phyloP scores from a whole-genome alignment of 805 yeast species.

The Myxozyma neotropica region DNA sequence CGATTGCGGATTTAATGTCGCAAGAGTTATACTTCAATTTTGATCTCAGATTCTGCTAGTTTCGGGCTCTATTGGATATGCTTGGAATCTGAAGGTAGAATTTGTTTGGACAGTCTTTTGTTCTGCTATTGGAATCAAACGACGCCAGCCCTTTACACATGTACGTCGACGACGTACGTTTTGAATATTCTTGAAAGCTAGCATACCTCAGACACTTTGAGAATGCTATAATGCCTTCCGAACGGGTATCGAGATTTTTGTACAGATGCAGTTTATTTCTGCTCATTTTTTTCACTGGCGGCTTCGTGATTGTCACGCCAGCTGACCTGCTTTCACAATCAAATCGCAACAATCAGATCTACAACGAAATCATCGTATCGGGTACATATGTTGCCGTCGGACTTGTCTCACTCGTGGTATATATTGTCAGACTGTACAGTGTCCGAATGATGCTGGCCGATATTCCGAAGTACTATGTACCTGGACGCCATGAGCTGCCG shows the following conservation, averaged over 20 bases:
- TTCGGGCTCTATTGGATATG: too few relatives aligned
- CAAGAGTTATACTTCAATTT: too few relatives aligned
- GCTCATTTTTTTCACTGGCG: slow-evolving; percentile 46
- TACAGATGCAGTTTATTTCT: slow-evolving; percentile 41
- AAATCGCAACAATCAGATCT: slow-evolving; percentile 63
- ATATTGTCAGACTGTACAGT: slow-evolving; percentile 61
- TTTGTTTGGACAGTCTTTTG: too few relatives aligned
- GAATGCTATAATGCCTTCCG: not conserved
- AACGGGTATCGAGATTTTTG: slow-evolving; percentile 24
- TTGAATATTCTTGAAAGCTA: not conserved
- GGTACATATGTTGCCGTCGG: slow-evolving; percentile 67
- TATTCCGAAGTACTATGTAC: slow-evolving; percentile 78
- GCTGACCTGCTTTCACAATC: slow-evolving; percentile 74
- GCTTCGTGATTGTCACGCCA: slow-evolving; percentile 71
- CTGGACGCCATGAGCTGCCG: slow-evolving; percentile 64
- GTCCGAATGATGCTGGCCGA: slow-evolving; percentile 64
- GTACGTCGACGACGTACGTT: too few relatives aligned
- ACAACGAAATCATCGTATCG: slow-evolving; percentile 79
- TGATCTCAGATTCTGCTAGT: too few relatives aligned
- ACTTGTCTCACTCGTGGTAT: slow-evolving; percentile 52
- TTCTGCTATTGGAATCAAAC: too few relatives aligned
- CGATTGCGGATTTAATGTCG: too few relatives aligned
- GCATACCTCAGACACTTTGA: not conserved
- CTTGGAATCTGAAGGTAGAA: too few relatives aligned
- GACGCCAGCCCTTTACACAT: too few relatives aligned